Percentiles rank a stretch among this genome's conserved stretches.
Evolutionary conservation across 495 filamentous ascomycete genomes (phyloP).

Genomic region (Talaromyces proteolyticus): DNA sequence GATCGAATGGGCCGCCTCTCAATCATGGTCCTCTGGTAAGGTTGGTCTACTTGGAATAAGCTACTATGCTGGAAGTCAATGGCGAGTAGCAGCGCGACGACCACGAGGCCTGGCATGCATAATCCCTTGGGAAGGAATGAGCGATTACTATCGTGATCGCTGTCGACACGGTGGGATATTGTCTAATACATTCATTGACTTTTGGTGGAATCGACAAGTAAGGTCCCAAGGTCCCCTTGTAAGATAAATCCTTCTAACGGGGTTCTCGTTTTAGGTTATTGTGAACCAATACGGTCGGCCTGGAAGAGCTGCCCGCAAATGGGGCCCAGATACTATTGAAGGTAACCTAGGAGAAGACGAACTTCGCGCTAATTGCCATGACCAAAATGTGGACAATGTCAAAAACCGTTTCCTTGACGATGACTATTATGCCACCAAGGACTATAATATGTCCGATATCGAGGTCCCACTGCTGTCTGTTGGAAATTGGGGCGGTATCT

Average conservation of each 20-base stretch:
- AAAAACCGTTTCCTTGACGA: slow-evolving; percentile 51
- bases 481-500: slow-evolving; percentile 62
- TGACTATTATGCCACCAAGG: slow-evolving; percentile 54
- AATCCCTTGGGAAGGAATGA: slow-evolving; percentile 67
- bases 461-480: slow-evolving; percentile 56
- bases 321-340: slow-evolving; percentile 53
- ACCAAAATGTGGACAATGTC: slow-evolving; percentile 55
- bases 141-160: slow-evolving; percentile 58
- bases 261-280: slow-evolving; percentile 11
- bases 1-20: slow-evolving; percentile 56
- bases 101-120: slow-evolving; percentile 55
- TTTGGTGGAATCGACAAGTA: slow-evolving; percentile 64
- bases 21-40: slow-evolving; percentile 54
- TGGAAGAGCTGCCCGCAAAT: slow-evolving; percentile 25
- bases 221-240: slow-evolving; percentile 3
- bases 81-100: slow-evolving; percentile 55
- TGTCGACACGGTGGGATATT: slow-evolving; percentile 62
- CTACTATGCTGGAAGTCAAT: slow-evolving; percentile 60
- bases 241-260: neutral
- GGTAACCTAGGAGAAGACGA: slow-evolving; percentile 45
- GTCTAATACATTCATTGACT: slow-evolving; percentile 54
- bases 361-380: slow-evolving; percentile 43
- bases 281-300: slow-evolving; percentile 58
- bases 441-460: slow-evolving; percentile 56
- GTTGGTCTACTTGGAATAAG: slow-evolving; percentile 56